Conservation (phyloP, 169 alveolate species). For the Plasmodium malariae region DNA sequence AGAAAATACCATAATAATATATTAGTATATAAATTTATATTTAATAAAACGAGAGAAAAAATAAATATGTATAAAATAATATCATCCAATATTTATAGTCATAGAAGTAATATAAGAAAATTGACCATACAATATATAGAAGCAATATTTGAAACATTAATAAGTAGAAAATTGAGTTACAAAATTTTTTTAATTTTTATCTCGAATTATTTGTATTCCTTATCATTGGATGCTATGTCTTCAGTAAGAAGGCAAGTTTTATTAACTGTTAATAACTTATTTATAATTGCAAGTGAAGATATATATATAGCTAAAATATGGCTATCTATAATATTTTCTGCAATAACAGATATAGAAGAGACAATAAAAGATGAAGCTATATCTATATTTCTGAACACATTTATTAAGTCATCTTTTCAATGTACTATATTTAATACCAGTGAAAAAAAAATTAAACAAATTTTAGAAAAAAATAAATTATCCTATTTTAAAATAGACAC, state of each 20-base stretch:
- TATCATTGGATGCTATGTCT: slow-evolving; percentile 56
- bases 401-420: slow-evolving; percentile 33
- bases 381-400: slow-evolving; percentile 49
- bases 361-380: slow-evolving; percentile 64
- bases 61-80: slow-evolving; percentile 68
- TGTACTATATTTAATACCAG: slow-evolving; percentile 39
- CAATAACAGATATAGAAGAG: slow-evolving; percentile 65
- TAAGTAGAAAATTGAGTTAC: slow-evolving; percentile 38
- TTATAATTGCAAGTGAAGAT: slow-evolving; percentile 28
- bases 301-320: slow-evolving; percentile 36
- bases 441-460: slow-evolving; percentile 38
- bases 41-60: slow-evolving; percentile 62
- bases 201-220: slow-evolving; percentile 40
- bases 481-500: slow-evolving; percentile 20
- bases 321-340: slow-evolving; percentile 40
- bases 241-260: slow-evolving; percentile 67
- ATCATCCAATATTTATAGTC: slow-evolving; percentile 37
- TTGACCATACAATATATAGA: slow-evolving; percentile 64
- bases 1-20: slow-evolving; percentile 45
- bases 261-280: slow-evolving; percentile 56
- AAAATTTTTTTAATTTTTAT: slow-evolving; percentile 43
- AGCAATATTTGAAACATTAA: slow-evolving; percentile 54
- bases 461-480: slow-evolving; percentile 28
- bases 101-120: slow-evolving; percentile 63
- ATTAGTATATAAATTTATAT: slow-evolving; percentile 46